These are phyloP conservation scores for Candida morakotiae DNA, from an alignment of 805 yeast species.

Conservation along the genomic window DNA sequence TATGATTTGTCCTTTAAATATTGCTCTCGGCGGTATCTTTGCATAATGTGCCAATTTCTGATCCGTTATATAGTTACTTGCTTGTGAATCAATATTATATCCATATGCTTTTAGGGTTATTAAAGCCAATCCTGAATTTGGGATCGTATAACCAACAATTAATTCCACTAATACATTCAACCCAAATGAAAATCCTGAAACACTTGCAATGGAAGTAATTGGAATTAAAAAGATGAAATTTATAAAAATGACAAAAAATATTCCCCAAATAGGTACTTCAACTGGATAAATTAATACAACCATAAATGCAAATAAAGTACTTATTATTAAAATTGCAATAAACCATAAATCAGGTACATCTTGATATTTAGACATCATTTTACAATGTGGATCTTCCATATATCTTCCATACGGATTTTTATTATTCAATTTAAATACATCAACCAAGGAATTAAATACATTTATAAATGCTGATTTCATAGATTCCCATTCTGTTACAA, in stretches of 20 bases:
- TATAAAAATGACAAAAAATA: slow-evolving; percentile 53
- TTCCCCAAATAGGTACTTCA: slow-evolving; percentile 61
- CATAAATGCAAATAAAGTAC: slow-evolving; percentile 41
- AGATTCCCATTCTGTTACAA: slow-evolving; percentile 42
- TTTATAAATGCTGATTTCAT: slow-evolving; percentile 35
- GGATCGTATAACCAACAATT: slow-evolving; percentile 60
- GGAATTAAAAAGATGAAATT: slow-evolving; percentile 57
- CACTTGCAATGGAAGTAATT: slow-evolving; percentile 56
- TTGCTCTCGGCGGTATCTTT: slow-evolving; percentile 57
- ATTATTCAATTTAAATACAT: slow-evolving; percentile 18
- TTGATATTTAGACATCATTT: slow-evolving; percentile 54
- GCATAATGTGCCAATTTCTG: slow-evolving; percentile 51
- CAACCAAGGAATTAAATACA: slow-evolving; percentile 26
- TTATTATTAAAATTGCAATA: slow-evolving; percentile 37
- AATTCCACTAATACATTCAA: slow-evolving; percentile 61
- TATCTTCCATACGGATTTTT: slow-evolving; percentile 18
- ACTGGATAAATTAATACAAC: slow-evolving; percentile 46
- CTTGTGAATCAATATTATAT: slow-evolving; percentile 60
- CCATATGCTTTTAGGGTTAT: slow-evolving; percentile 45
- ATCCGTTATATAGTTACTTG: slow-evolving; percentile 49
- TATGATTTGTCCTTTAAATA: slow-evolving; percentile 46
- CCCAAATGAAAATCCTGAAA: slow-evolving; percentile 57
- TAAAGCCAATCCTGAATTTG: slow-evolving; percentile 57
- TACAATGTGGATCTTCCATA: slow-evolving; percentile 47
- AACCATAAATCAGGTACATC: slow-evolving; percentile 81